Evolutionary conservation across 768 basidiomycete species (phyloP), one percentile per base, ranked within the genome.

Genomic region (Cantharellus cinnabarinus): DNA sequence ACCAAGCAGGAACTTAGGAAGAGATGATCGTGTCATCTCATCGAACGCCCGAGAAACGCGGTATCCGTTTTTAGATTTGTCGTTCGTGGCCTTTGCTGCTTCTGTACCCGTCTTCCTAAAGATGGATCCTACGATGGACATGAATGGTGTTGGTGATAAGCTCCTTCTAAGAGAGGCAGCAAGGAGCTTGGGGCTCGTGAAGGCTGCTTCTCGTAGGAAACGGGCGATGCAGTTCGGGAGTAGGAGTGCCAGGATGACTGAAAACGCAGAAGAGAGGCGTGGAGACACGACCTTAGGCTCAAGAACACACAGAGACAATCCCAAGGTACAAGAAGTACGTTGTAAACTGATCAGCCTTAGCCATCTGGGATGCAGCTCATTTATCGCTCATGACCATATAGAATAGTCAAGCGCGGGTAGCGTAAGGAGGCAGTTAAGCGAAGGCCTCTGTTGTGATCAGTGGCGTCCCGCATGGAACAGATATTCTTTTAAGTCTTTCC

Each of bases 181-280:
- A 41, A 71, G 73, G 62, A 78, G 79, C 63, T 65, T 90, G n/a
- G 91, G 93, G 0, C 72, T 97, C 50, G 69, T 76, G 2, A 79
- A 81, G 62, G 87, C 89, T 3, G 84, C 85, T 62, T 60, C 64
- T 57, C 73, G 88, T 62, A 90, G 85, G 68, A 99, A 99, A 71
- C 70, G 86, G 60, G 95, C 95, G 10, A 95, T 97, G 86, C 95
- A 98, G 66, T 99, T 99, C 71, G 94, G 94, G 15, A 86, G 79
- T 65, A 80, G 82, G 69, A 85, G 87, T 39, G 88, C 88, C 15
- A 73, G 86, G 60, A 89, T 90, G 87, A 80, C 82, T 60, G 68
- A 66, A 15, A 81, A 79, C 2, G 77, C 39, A 5, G 56, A 53
- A 29, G 60, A 61, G 20, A 35, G 60, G 35, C 59, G 58, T 35